These are phyloP conservation scores for Eucalyptus grandis DNA, from an alignment of 345 rosid species.

Conservation along the genomic window DNA sequence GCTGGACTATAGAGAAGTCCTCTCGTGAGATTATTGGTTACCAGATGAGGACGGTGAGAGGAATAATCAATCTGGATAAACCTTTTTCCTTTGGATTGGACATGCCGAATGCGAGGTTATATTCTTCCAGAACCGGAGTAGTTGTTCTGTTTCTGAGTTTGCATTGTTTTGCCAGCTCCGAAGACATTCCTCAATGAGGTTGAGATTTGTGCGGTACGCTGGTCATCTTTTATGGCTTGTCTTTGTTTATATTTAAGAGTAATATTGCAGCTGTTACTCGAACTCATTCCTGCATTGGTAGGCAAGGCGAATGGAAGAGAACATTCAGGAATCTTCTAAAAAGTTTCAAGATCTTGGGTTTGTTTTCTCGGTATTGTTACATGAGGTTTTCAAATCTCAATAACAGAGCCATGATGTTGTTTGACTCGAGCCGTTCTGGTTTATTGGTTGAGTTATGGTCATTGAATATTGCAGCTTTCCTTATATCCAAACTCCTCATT, in stretches of 20 bases:
- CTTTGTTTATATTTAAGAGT: background rate
- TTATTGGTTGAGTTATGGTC: background rate
- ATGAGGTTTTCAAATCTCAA: background rate
- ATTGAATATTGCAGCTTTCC: background rate
- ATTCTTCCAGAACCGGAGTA: background rate
- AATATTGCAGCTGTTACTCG: background rate
- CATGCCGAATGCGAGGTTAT: background rate
- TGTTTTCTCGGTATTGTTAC: background rate
- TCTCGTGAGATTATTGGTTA: background rate
- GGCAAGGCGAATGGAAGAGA: background rate
- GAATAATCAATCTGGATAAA: background rate
- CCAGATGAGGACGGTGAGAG: background rate
- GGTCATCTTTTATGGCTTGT: too few relatives aligned
- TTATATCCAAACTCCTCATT: background rate
- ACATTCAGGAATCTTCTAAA: background rate
- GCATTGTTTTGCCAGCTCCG: background rate
- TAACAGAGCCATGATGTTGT: background rate
- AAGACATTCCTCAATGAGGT: background rate
- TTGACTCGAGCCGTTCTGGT: background rate
- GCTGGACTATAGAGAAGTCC: background rate
- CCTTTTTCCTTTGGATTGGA: background rate
- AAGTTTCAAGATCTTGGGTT: background rate
- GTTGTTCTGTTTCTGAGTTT: background rate
- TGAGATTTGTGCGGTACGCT: background rate
- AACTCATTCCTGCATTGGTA: background rate